These are phyloP conservation scores for Quercus bicolor DNA, from an alignment of 306 rosid species.

Conservation along the genomic window DNA sequence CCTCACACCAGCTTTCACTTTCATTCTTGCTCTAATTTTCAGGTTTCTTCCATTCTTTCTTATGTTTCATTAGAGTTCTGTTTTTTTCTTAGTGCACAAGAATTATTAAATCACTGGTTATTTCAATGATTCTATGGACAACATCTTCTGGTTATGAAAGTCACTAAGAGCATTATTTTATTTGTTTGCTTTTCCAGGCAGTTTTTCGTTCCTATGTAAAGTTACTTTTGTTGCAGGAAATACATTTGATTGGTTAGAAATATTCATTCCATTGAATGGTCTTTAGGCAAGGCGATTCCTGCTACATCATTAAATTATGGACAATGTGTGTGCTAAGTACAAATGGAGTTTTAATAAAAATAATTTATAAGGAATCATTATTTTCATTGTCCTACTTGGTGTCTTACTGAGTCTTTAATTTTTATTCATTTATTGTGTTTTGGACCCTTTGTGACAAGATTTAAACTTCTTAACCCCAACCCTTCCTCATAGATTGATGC, in stretches of 20 bases:
- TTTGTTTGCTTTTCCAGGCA: background rate
- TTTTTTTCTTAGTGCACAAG: background rate
- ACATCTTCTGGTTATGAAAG: background rate
- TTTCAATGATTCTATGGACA: background rate
- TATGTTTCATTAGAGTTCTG: background rate
- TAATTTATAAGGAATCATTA: no score
- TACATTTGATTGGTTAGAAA: background rate
- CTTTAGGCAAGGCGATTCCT: background rate
- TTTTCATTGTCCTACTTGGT: no score
- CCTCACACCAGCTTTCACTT: conserved; percentile 52
- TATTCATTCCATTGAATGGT: background rate
- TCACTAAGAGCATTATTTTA: background rate
- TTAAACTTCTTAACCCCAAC: no score
- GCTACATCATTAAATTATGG: background rate
- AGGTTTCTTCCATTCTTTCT: conserved; percentile 26
- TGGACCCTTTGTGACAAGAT: no score
- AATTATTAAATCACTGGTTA: background rate
- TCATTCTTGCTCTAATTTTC: conserved; percentile 51
- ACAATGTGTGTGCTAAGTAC: no score
- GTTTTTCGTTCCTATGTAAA: no score
- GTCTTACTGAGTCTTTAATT: no score
- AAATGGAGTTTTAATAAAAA: no score
- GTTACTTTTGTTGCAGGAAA: background rate
- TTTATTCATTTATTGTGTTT: no score
- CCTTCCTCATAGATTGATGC: no score